phyloP scores from a whole-genome alignment of 2,329 filamentous ascomycete genomes.

The Aurifilum marmelostoma region DNA sequence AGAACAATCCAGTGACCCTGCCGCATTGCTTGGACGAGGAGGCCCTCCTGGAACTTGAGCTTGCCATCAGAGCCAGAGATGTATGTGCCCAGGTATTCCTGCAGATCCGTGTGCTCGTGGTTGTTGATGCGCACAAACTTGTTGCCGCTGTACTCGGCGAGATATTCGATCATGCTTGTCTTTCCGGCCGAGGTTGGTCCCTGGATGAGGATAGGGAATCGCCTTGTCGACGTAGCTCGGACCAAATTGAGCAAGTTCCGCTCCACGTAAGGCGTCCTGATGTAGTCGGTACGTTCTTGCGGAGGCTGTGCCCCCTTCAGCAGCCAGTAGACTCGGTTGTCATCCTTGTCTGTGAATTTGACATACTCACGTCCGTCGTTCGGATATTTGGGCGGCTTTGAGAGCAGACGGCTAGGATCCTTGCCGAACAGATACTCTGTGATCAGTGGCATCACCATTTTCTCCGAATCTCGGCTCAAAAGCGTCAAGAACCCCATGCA shows the following conservation, averaged over 20 bases:
- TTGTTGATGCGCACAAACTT: slow-evolving; percentile 99
- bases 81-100: slow-evolving; percentile 96
- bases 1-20: slow-evolving; percentile 98
- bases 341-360: slow-evolving; percentile 69
- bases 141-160: slow-evolving; percentile 95
- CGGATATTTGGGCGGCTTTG: slow-evolving; percentile 77
- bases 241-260: slow-evolving; percentile 94
- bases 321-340: slow-evolving; percentile 83
- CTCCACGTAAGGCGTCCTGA: slow-evolving; percentile 93
- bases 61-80: slow-evolving; percentile 83
- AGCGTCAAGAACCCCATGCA: slow-evolving; percentile 97
- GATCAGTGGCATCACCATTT: slow-evolving; percentile 76
- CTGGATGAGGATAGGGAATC: slow-evolving; percentile 93
- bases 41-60: slow-evolving; percentile 87
- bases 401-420: slow-evolving; percentile 69
- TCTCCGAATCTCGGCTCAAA: slow-evolving; percentile 80
- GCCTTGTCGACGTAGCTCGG: slow-evolving; percentile 85
- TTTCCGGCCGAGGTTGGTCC: slow-evolving; percentile 97
- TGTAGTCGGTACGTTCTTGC: slow-evolving; percentile 83
- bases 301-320: slow-evolving; percentile 70
- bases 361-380: slow-evolving; percentile 78
- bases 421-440: slow-evolving; percentile 77
- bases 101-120: slow-evolving; percentile 96
- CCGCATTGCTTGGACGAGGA: slow-evolving; percentile 88
- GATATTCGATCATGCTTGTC: slow-evolving; percentile 98